These are phyloP conservation scores for Flammula alnicola DNA, from an alignment of 1,284 basidiomycete genomes.

Conservation along the genomic window DNA sequence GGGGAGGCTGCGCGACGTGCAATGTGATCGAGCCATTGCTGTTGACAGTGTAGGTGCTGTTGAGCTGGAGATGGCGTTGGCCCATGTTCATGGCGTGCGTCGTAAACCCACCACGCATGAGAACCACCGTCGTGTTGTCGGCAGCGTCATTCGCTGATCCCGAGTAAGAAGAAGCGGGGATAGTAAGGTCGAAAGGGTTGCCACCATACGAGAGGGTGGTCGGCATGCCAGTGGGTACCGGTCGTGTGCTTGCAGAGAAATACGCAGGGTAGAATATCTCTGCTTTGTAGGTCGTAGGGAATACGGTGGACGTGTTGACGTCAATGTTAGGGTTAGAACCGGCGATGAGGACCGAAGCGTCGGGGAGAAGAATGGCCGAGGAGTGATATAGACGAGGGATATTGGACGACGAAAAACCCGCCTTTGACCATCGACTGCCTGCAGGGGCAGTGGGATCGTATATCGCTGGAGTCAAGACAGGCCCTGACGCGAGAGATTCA, in stretches of 20 bases:
- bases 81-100: conserved; percentile 97
- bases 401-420: conserved; percentile 59
- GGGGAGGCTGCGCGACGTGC: conserved; percentile 80
- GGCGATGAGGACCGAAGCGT: conserved; percentile 84
- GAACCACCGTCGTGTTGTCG: conserved; percentile 75
- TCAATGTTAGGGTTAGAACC: conserved; percentile 95
- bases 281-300: conserved; percentile 84
- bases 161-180: conserved; percentile 63
- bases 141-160: conserved; percentile 48
- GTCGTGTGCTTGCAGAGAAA: conserved; percentile 77
- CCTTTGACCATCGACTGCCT: conserved; percentile 76
- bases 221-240: conserved; percentile 74
- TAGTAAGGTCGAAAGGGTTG: conserved; percentile 64
- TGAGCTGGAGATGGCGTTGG: conserved; percentile 74
- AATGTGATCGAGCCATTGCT: conserved; percentile 72
- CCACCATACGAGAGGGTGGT: conserved; percentile 84
- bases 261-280: conserved; percentile 89
- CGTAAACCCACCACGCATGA: conserved; percentile 89
- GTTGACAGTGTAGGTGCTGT: conserved; percentile 82
- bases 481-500: conserved; percentile 65
- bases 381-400: conserved; percentile 88
- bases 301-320: conserved; percentile 67
- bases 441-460: conserved; percentile 71
- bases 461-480: conserved; percentile 73
- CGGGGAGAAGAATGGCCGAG: conserved; percentile 83